phyloP scores from a whole-genome alignment of 2,329 filamentous ascomycete species.

The Penicillium sclerotiorum region DNA sequence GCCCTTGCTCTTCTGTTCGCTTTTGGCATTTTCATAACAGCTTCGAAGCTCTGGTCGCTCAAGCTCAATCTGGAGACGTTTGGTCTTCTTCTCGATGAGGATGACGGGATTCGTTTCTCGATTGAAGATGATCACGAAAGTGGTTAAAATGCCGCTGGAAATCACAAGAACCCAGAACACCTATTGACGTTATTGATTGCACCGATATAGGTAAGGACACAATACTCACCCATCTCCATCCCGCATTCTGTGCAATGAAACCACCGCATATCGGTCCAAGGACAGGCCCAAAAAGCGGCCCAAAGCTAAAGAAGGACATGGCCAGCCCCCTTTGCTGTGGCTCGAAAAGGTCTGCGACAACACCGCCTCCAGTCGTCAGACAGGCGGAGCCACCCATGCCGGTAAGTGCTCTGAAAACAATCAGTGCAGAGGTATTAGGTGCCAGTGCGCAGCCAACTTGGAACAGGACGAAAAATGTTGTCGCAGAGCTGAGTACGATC shows the following conservation, averaged over 20 bases:
- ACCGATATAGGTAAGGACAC: not conserved
- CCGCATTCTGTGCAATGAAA: slow-evolving; percentile 50
- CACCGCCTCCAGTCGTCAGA: slow-evolving; percentile 47
- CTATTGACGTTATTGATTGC: not conserved
- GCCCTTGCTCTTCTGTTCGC: not conserved
- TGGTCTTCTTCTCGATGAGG: slow-evolving; percentile 15
- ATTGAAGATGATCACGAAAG: slow-evolving; percentile 13
- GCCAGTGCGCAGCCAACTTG: slow-evolving; percentile 61
- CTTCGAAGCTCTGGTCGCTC: slow-evolving; percentile 13
- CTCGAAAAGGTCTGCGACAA: slow-evolving; percentile 49
- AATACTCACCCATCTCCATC: slow-evolving; percentile 54
- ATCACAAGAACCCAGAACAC: slow-evolving; percentile 51
- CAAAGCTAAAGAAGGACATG: slow-evolving; percentile 47
- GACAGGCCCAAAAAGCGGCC: slow-evolving; percentile 43
- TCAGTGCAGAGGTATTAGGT: slow-evolving; percentile 59
- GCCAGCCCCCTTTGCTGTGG: slow-evolving; percentile 46
- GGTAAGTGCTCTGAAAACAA: slow-evolving; percentile 66
- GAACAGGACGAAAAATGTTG: slow-evolving; percentile 60
- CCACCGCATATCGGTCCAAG: slow-evolving; percentile 54
- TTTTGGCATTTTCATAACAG: slow-evolving; percentile 11
- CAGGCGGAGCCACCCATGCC: slow-evolving; percentile 45
- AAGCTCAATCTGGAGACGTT: slow-evolving; percentile 8
- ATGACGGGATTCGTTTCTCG: slow-evolving; percentile 18
- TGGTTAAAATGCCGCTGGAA: not conserved
- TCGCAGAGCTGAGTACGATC: slow-evolving; percentile 62